Base-by-base conservation (phyloP, 805 yeast species). In the Lipomyces japonicus region DNA sequence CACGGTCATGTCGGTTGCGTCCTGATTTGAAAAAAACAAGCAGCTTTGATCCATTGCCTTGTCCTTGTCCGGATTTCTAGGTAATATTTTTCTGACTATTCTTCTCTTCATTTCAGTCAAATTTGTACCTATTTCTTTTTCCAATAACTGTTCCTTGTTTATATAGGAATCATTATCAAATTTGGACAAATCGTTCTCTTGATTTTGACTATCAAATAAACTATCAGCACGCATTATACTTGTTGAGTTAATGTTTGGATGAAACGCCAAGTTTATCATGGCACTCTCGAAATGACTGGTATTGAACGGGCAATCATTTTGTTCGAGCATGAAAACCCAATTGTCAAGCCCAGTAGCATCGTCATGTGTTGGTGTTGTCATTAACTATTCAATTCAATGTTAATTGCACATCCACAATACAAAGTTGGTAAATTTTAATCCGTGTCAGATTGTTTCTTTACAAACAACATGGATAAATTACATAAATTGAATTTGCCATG, bases 141-240 rank as follows among this genome's bases (percentile, higher is more conserved):
- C 36, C 23, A 28, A 30, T 22, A 18, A 18, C 21, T 10, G 21
- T 12, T 25, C 21, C 23, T 21, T 19, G 16, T 35, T 14, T 19
- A 35, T 35, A 9, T 35, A 12, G 31, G 43, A 10, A 6, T 14
- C 31, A 19, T 40, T 19, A 7, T 24, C 18, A 14, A 9, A 21
- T 16, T 23, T 14, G 42, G 14, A 16, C 21, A 10, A 12, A n/a
- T 37, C 30, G 16, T 5, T 39, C 19, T 16, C 23, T 12, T 9
- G 4, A 9, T 12, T 14, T 5, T 2, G n/a, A 19, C 46, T 28
- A 35, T 65, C 70, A 22, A 49, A 39, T 21, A 70, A 58, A 22
- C 89, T 79, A 68, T 91, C 97, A 0, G 97, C 95, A 58, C 97
- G 72, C 68, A 91, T 71, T 30, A 90, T 84, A 31, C 88, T 93